Evolutionary conservation across 768 basidiomycete species (phyloP), one percentile per base, ranked within the genome.

Genomic region (Chlorophyllum brunneum): DNA sequence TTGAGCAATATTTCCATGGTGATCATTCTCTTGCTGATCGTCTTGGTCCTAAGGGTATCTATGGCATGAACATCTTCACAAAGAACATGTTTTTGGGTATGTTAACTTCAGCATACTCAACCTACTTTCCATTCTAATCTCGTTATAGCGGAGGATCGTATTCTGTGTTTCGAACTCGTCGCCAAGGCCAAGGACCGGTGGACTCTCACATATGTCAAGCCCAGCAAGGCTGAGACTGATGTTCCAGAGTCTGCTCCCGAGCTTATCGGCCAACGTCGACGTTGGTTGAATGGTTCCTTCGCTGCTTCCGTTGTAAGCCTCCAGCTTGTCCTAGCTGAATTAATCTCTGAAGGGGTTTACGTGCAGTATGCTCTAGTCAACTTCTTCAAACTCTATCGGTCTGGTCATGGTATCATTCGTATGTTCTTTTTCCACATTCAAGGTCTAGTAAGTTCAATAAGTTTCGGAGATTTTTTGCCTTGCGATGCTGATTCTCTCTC

Each of bases 401-500:
- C 90, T 24, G 81, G 85, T 10, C 95, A 98, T 61, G 88, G 88
- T 23, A 78, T 91, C 48, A 79, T 95, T 57, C 85, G 95, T 63
- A 92, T 98, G 88, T 87, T 98, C 75, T 93, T 98, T 76, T 84
- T 99, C 67, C 95, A 98, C 63, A 62, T 99, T 41, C 95, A 98
- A 69, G 94, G 85, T 36, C 54, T 98, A 48, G 92, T 92, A 65
- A 56, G 86, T 76, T 24, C 20, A 20, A 31, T 92, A 65, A 56
- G 86, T 76, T 24, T 18, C 16, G 23, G n/a, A 16, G n/a, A 6
- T 23, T 20, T 29, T 62, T 38, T 45, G 36, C 11, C 36, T 22
- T 23, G 23, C 36, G 5, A 27, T 42, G 13, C 26, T 45, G 26
- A 29, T 37, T 15, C n/a, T 27, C 9, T 15, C 52, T 18, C 11